phyloP scores from a whole-genome alignment of 2,329 filamentous ascomycete species.

The Paecilomyces niveus region DNA sequence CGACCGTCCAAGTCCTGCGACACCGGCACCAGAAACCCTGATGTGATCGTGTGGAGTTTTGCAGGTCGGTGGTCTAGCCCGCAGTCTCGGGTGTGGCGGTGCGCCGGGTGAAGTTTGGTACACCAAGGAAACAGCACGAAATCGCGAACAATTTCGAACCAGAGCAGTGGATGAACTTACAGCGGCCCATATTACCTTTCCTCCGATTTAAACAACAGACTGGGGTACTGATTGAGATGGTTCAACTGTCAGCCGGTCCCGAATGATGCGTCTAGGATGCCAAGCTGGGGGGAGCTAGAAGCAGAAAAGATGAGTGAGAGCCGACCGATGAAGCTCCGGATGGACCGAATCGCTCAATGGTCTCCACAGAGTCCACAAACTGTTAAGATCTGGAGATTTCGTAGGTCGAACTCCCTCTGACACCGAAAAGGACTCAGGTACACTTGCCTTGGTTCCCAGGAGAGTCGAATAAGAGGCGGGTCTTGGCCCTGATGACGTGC shows the following conservation, averaged over 20 bases:
- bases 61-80: background rate
- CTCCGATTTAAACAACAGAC: background rate
- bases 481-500: background rate
- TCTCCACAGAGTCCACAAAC: background rate
- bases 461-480: slow-evolving; percentile 8
- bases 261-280: background rate
- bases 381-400: background rate
- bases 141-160: background rate
- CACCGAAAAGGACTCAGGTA: background rate
- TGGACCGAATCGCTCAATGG: background rate
- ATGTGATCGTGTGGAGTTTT: background rate
- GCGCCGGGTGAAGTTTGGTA: background rate
- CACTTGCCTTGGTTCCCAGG: slow-evolving; percentile 8
- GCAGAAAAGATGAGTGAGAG: background rate
- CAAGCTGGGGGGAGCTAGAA: background rate
- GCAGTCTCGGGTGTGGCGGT: slow-evolving; percentile 2
- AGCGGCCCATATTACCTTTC: background rate
- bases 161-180: background rate
- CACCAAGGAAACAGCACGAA: background rate
- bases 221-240: background rate
- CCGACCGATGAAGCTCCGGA: background rate
- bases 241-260: background rate
- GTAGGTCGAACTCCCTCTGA: background rate
- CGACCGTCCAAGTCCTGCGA: background rate
- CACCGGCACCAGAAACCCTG: background rate